Base-by-base conservation (phyloP, 2,329 filamentous ascomycete species). In the Purpureocillium takamizusanense region DNA sequence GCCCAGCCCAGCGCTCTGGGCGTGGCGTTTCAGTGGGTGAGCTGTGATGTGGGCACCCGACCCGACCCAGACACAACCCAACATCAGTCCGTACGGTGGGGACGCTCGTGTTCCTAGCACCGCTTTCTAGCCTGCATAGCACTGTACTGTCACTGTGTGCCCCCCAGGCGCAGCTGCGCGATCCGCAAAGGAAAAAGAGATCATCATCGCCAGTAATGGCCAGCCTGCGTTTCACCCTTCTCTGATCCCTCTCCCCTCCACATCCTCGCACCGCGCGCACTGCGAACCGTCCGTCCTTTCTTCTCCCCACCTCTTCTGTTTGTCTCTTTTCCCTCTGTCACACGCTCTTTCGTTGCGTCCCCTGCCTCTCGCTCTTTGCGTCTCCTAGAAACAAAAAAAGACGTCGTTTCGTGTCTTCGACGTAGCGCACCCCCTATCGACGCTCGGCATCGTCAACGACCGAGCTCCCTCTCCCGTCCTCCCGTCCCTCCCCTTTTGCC, bases 241-340 rank as follows among this genome's bases (percentile, higher is more conserved):
- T 34, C 39, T 10, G 5, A 5, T 25, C 21, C 10, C 21, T 25
- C 21, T 10, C 27, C 32, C 31, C 42, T 36, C 39, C 39, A 36
- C 41, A 31, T 18, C 33, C 14, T 32, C 43, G 32, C 36, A 25
- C 21, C 21, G 5, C 10, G 21, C 21, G 21, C 10, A 5, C 21
- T 25, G 21, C 21, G 21, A 25, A 25, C 21, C 21, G 21, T 25
- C 21, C 21, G 21, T 25, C 21, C n/a, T 37, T 35, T 42, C 21
- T 37, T 35, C 25, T 40, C 36, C 25, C 35, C 37, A 42, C 43
- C 39, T 33, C 29, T 41, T 35, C 30, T 37, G 37, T 38, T 15
- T 38, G 33, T 33, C 14, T 35, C 17, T 35, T 30, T 16, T 21
- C 10, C 15, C 15, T 18, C 23, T 31, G 29, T 35, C 31, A 28